phyloP scores from a whole-genome alignment of 495 filamentous ascomycete genomes.

The Pyrenopolyporus hunteri region DNA sequence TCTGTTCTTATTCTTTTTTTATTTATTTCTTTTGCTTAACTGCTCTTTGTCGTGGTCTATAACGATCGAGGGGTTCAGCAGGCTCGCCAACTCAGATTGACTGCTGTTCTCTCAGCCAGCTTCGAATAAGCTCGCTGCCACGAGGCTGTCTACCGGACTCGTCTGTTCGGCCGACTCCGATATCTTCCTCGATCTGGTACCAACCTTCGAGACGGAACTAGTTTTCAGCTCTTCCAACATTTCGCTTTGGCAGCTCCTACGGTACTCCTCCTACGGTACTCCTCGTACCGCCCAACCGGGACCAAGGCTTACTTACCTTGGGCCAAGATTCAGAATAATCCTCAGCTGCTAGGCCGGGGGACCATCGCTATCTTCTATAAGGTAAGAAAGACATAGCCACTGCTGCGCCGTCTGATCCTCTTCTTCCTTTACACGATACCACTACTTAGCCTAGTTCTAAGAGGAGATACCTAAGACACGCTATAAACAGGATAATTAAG shows the following conservation, averaged over 20 bases:
- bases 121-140: not conserved
- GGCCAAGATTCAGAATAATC: too few relatives aligned
- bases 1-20: conserved; percentile 8
- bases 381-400: too few relatives aligned
- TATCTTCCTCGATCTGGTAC: not conserved
- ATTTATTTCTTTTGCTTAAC: not conserved
- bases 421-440: too few relatives aligned
- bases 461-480: not conserved
- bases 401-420: too few relatives aligned
- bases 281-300: too few relatives aligned
- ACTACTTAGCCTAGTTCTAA: too few relatives aligned
- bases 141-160: not conserved
- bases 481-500: not conserved
- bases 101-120: conserved; percentile 3
- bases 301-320: too few relatives aligned
- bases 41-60: conserved; percentile 5
- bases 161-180: not conserved
- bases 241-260: too few relatives aligned
- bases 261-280: too few relatives aligned
- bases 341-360: too few relatives aligned
- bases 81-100: conserved; percentile 4
- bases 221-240: not conserved
- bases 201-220: not conserved
- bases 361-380: too few relatives aligned
- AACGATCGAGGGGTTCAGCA: conserved; percentile 2